Evolutionary conservation across 768 basidiomycete species (phyloP).

Genomic region (Mrakia hoshinonis): DNA sequence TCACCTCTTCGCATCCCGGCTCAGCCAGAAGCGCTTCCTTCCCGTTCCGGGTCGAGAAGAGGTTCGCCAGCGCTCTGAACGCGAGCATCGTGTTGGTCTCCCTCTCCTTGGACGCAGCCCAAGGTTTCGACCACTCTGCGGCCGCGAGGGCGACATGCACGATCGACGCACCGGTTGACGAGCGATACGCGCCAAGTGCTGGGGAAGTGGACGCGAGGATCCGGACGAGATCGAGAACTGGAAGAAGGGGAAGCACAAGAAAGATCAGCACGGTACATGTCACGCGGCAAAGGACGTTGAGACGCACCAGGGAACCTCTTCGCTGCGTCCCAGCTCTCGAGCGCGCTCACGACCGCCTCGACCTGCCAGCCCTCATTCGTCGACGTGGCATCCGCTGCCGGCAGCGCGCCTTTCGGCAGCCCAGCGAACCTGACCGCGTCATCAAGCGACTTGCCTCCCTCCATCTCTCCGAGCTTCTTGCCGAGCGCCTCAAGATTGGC

Average conservation of each 20-base stretch:
- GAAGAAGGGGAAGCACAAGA: constrained; percentile 11
- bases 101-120: constrained; percentile 55
- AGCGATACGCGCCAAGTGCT: constrained; percentile 43
- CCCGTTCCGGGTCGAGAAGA: constrained; percentile 48
- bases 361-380: constrained; percentile 24
- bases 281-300: no score
- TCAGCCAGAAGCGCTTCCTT: constrained; percentile 28
- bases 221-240: constrained; percentile 79
- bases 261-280: neutral
- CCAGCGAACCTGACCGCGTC: constrained; percentile 39
- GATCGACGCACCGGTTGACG: constrained; percentile 51
- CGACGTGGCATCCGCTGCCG: neutral
- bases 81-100: constrained; percentile 80
- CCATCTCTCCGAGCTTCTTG: constrained; percentile 48
- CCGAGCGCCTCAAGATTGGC: constrained; percentile 71
- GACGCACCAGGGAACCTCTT: constrained; percentile 29
- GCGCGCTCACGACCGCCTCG: constrained; percentile 9
- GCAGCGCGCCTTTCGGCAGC: constrained; percentile 32
- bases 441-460: neutral
- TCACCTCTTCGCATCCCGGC: constrained; percentile 30
- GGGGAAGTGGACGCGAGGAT: constrained; percentile 59
- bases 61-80: constrained; percentile 70
- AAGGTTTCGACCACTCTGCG: constrained; percentile 51
- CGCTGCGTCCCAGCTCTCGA: constrained; percentile 30
- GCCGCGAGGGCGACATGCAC: constrained; percentile 54